Percentiles rank a stretch among this genome's conserved stretches.
These are phyloP conservation scores for Fraxinus quadrangulata DNA, from an alignment of 257 asterid species.

Conservation along the genomic window DNA sequence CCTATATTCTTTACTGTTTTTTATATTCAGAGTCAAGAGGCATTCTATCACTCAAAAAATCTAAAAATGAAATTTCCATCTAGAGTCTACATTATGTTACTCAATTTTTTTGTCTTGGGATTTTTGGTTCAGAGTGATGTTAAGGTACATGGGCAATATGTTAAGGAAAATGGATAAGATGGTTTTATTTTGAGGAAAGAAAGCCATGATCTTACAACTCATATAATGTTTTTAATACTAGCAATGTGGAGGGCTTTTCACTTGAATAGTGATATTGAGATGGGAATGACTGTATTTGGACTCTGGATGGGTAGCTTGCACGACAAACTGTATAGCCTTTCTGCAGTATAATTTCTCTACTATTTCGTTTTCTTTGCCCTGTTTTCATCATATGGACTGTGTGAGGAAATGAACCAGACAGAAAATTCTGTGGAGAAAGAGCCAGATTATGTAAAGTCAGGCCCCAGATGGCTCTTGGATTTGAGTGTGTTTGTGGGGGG, in stretches of 20 bases:
- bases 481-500: neutral
- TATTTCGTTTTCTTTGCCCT: neutral
- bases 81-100: neutral
- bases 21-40: neutral
- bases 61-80: neutral
- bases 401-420: neutral
- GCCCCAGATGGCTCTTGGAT: neutral
- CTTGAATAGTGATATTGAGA: slow-evolving; percentile 16
- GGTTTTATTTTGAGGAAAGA: neutral
- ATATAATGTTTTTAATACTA: slow-evolving; percentile 2
- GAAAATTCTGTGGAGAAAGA: neutral
- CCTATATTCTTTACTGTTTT: neutral
- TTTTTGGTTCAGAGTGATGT: slow-evolving; percentile 12
- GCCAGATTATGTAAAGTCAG: neutral
- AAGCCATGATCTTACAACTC: neutral
- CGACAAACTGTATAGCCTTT: neutral
- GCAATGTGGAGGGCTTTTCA: slow-evolving; percentile 13
- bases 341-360: neutral
- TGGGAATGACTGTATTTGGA: slow-evolving; percentile 14
- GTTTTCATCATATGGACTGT: neutral
- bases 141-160: neutral
- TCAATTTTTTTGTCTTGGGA: slow-evolving; percentile 15
- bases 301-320: slow-evolving; percentile 6
- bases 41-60: slow-evolving; percentile 5
- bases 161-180: neutral